Percentiles rank a stretch among this genome's conserved stretches.
Conservation (phyloP, 2,329 filamentous ascomycete genomes). For the Pseudogymnoascus sp. region DNA sequence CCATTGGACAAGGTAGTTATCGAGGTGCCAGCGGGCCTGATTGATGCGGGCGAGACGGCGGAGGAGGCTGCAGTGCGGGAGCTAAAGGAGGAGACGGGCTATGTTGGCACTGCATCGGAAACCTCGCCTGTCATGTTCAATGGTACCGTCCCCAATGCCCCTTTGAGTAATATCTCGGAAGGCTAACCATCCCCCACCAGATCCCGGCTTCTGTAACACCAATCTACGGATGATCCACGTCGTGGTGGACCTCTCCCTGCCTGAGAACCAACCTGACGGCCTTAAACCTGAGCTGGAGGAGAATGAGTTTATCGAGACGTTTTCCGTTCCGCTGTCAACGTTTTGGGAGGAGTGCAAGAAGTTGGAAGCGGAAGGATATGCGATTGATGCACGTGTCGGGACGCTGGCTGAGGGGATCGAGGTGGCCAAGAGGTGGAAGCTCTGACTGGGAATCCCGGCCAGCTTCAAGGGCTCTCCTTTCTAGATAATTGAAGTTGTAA, state of each 20-base stretch:
- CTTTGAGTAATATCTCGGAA: neutral
- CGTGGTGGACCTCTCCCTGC: conserved; percentile 38
- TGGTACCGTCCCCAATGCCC: conserved; percentile 30
- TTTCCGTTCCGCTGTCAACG: conserved; percentile 39
- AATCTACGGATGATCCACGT: conserved; percentile 51
- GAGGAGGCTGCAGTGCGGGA: conserved; percentile 57
- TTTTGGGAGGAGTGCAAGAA: conserved; percentile 39
- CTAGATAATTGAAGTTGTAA: neutral
- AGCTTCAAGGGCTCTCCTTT: neutral
- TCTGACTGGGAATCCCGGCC: conserved; percentile 15
- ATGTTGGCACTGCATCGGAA: conserved; percentile 47
- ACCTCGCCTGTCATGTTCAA: conserved; percentile 62
- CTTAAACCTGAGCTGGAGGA: conserved; percentile 42
- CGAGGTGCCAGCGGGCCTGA: conserved; percentile 57
- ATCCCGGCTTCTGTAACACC: conserved; percentile 60
- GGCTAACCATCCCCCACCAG: conserved; percentile 24
- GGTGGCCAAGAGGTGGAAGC: conserved; percentile 31
- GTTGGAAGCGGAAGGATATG: conserved; percentile 36
- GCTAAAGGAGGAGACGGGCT: conserved; percentile 61
- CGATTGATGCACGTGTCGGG: conserved; percentile 34
- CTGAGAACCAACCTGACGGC: conserved; percentile 37
- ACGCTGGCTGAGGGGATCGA: conserved; percentile 34
- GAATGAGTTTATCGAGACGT: conserved; percentile 47
- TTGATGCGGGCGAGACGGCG: conserved; percentile 55
- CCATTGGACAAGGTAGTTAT: conserved; percentile 53